phyloP scores from a whole-genome alignment of 768 basidiomycete species.

The Leccinum variicolor region DNA sequence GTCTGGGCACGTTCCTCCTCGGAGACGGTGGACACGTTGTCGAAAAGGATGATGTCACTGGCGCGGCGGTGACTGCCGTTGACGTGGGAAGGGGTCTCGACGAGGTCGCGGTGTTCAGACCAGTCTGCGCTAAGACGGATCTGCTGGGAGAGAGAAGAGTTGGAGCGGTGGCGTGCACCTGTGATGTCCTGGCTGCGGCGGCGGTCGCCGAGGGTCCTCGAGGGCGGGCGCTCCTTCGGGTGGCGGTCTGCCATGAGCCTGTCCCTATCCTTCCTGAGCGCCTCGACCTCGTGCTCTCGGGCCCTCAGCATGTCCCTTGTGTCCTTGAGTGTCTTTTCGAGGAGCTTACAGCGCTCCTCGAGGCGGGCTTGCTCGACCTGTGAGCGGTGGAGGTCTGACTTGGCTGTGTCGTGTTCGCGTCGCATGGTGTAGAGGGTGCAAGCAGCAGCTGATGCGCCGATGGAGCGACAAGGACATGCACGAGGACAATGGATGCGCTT shows the following conservation, averaged over 20 bases:
- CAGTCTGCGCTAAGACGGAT: slow-evolving; percentile 32
- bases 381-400: slow-evolving; percentile 52
- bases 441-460: slow-evolving; percentile 40
- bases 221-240: slow-evolving; percentile 17
- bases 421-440: slow-evolving; percentile 40
- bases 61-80: slow-evolving; percentile 13
- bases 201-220: slow-evolving; percentile 21
- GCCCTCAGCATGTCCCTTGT: slow-evolving; percentile 55
- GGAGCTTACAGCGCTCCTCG: slow-evolving; percentile 58
- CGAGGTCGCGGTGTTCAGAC: slow-evolving; percentile 23
- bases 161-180: slow-evolving; percentile 23
- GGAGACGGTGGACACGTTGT: slow-evolving; percentile 31
- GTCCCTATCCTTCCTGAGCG: slow-evolving; percentile 41
- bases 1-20: slow-evolving; percentile 57
- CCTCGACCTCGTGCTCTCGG: slow-evolving; percentile 60
- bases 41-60: slow-evolving; percentile 9
- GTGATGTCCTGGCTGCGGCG: no score
- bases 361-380: slow-evolving; percentile 52
- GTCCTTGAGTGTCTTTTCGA: slow-evolving; percentile 64
- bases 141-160: slow-evolving; percentile 30
- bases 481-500: slow-evolving; percentile 32
- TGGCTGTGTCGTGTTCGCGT: slow-evolving; percentile 56
- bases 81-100: slow-evolving; percentile 14
- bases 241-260: slow-evolving; percentile 23
- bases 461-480: slow-evolving; percentile 30